Evolutionary conservation across 441 rosid genomes (phyloP).

Genomic region (Brassica balearica): DNA sequence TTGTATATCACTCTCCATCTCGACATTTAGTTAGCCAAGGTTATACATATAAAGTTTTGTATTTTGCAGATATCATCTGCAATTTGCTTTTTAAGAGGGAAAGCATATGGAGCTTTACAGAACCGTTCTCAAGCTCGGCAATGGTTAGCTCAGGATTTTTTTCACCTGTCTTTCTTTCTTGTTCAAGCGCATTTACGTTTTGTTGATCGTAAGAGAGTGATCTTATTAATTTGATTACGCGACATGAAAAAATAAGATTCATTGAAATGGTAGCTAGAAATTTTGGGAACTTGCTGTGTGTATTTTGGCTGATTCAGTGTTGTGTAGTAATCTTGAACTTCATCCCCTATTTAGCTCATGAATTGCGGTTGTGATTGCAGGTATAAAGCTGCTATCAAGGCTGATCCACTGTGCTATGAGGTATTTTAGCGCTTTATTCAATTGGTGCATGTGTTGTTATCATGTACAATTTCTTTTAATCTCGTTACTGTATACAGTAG

Average conservation of each 20-base stretch:
- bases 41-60: background rate
- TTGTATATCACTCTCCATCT: background rate
- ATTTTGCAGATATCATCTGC: constrained; percentile 77
- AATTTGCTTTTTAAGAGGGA: constrained; percentile 91
- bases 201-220: constrained; percentile 3
- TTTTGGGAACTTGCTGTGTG: constrained; percentile 15
- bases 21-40: background rate
- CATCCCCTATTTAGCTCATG: background rate
- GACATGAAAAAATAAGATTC: background rate
- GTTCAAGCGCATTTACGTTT: background rate
- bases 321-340: constrained; percentile 18
- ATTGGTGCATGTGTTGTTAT: constrained; percentile 20
- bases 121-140: constrained; percentile 88
- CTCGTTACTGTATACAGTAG: constrained; percentile 15
- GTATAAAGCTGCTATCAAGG: constrained; percentile 96
- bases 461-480: background rate
- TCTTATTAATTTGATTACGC: constrained; percentile 7
- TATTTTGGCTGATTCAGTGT: background rate
- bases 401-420: constrained; percentile 97
- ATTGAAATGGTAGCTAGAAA: background rate
- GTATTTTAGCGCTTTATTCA: constrained; percentile 50
- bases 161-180: background rate
- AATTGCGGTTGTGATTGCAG: constrained; percentile 46
- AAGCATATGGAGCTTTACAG: constrained; percentile 90
- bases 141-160: constrained; percentile 55